These are phyloP conservation scores for Phialophora tarda DNA, from an alignment of 2,329 filamentous ascomycete genomes.

Conservation along the genomic window DNA sequence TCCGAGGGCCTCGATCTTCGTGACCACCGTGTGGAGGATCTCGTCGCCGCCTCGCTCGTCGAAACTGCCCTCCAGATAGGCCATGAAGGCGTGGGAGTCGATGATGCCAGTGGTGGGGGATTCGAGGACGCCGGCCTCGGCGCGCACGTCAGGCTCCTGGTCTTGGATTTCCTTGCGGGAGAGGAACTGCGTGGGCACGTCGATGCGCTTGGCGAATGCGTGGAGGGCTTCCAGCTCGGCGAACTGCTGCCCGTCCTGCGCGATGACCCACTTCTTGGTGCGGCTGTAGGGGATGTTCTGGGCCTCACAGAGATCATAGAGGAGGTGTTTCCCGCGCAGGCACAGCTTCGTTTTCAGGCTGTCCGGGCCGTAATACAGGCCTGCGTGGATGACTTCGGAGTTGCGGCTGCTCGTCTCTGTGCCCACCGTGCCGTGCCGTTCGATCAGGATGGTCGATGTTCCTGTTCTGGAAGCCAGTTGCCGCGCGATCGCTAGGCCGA, in stretches of 20 bases:
- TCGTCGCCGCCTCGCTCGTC: slow-evolving; percentile 76
- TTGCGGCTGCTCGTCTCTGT: slow-evolving; percentile 90
- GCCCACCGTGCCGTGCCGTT: slow-evolving; percentile 75
- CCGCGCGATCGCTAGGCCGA: slow-evolving; percentile 80
- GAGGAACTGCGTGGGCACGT: slow-evolving; percentile 75
- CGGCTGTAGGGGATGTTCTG: slow-evolving; percentile 72
- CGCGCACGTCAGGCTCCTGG: slow-evolving; percentile 77
- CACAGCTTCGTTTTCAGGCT: slow-evolving; percentile 86
- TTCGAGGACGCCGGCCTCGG: slow-evolving; percentile 76
- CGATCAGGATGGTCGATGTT: slow-evolving; percentile 75
- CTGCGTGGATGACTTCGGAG: slow-evolving; percentile 66
- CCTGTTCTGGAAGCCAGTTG: slow-evolving; percentile 67
- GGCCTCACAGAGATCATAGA: slow-evolving; percentile 77
- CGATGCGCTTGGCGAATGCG: slow-evolving; percentile 57
- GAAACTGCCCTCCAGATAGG: slow-evolving; percentile 75
- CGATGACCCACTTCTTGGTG: slow-evolving; percentile 93
- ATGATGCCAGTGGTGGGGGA: slow-evolving; percentile 87
- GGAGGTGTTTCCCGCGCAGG: slow-evolving; percentile 72
- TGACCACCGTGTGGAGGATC: slow-evolving; percentile 72
- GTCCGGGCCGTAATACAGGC: slow-evolving; percentile 72
- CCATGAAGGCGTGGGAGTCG: slow-evolving; percentile 85
- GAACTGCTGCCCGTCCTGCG: slow-evolving; percentile 75
- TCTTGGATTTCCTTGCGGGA: slow-evolving; percentile 63
- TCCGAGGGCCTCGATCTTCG: slow-evolving; percentile 60
- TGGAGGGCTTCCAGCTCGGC: slow-evolving; percentile 61